Evolutionary conservation across 2,329 filamentous ascomycete species (phyloP).

Genomic region (Colletotrichum sp.): DNA sequence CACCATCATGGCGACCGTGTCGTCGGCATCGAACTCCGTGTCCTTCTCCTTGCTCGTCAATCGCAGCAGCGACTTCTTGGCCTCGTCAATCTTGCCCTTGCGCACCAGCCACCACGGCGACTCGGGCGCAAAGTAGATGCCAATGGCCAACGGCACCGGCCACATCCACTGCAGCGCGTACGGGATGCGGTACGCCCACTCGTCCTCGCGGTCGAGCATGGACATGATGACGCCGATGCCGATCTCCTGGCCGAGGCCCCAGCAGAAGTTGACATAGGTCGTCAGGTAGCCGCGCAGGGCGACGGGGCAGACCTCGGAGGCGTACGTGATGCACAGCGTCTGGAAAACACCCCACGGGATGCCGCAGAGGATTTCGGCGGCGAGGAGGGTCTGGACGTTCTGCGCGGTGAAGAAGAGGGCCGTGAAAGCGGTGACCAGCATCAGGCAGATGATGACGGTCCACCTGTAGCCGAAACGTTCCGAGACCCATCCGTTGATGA

Average conservation of each 20-base stretch:
- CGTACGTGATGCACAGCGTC: conserved; percentile 67
- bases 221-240: conserved; percentile 75
- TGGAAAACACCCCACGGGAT: conserved; percentile 68
- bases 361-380: conserved; percentile 67
- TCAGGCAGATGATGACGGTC: conserved; percentile 65
- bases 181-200: conserved; percentile 74
- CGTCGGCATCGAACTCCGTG: conserved; percentile 78
- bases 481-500: conserved; percentile 69
- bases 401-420: conserved; percentile 70
- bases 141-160: conserved; percentile 70
- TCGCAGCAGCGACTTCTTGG: conserved; percentile 69
- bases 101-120: conserved; percentile 81
- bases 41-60: conserved; percentile 68
- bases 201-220: conserved; percentile 68
- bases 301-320: conserved; percentile 75
- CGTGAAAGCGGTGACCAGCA: conserved; percentile 61
- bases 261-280: conserved; percentile 77
- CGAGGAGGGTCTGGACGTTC: conserved; percentile 62
- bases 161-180: conserved; percentile 82
- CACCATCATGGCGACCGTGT: conserved; percentile 91
- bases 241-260: conserved; percentile 73
- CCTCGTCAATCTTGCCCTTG: conserved; percentile 66
- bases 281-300: conserved; percentile 74
- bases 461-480: conserved; percentile 73
- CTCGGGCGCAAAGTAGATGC: conserved; percentile 72